Percentiles rank a stretch among this genome's conserved stretches.
Evolutionary conservation across 2,329 filamentous ascomycete genomes (phyloP).

Genomic region (Claviceps monticola): DNA sequence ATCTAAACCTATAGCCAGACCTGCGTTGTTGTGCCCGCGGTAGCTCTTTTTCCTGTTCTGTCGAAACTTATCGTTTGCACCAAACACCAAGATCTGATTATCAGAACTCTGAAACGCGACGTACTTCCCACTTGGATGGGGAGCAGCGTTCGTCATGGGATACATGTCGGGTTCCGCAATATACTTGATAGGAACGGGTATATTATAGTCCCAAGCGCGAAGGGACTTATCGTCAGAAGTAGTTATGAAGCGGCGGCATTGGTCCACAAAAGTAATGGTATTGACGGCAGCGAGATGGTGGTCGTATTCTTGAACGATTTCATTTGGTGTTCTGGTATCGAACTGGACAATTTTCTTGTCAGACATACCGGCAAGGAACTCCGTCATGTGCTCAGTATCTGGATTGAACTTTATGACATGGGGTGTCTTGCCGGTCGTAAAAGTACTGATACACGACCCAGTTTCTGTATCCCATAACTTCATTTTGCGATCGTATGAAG

Average conservation of each 20-base stretch:
- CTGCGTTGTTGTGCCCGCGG: constrained; percentile 89
- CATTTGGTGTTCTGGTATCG: constrained; percentile 62
- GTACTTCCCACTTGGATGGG: constrained; percentile 84
- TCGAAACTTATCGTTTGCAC: constrained; percentile 85
- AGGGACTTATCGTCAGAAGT: constrained; percentile 95
- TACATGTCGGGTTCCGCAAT: constrained; percentile 98
- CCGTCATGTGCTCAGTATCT: constrained; percentile 57
- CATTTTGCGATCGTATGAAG: constrained; percentile 88
- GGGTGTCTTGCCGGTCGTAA: constrained; percentile 86
- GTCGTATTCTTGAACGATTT: constrained; percentile 93
- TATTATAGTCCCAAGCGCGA: constrained; percentile 95
- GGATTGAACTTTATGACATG: constrained; percentile 94
- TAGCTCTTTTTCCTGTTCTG: constrained; percentile 97
- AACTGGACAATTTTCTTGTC: constrained; percentile 99
- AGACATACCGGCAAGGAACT: constrained; percentile 93
- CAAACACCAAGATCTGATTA: constrained; percentile 95
- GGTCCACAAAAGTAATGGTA: constrained; percentile 91
- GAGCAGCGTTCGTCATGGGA: constrained; percentile 71
- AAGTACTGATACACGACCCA: constrained; percentile 73
- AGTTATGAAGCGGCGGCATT: constrained; percentile 90
- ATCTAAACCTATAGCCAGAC: constrained; percentile 79
- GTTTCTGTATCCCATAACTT: constrained; percentile 98
- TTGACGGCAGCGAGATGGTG: constrained; percentile 97
- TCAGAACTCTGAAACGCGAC: constrained; percentile 87
- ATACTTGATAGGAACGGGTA: constrained; percentile 96